Base-by-base conservation (phyloP, 192 early-diverging fungal species). In the Physocladia obscura region DNA sequence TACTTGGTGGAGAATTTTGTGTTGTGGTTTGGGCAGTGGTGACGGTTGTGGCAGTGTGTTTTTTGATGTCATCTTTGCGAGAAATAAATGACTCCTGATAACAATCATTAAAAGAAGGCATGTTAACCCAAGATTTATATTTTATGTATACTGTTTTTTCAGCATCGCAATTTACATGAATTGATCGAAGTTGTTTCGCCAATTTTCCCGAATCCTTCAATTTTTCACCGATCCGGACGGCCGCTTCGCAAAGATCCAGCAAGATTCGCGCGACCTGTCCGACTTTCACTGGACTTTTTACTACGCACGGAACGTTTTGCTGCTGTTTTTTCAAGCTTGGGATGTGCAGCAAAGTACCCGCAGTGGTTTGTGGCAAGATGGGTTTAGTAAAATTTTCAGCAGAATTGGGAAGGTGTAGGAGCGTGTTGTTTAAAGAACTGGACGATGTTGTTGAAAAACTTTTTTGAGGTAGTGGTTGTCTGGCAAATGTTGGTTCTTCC, bases 21-120 rank as follows among this genome's bases (percentile, higher is more conserved):
- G 57, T 11, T 58, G 57, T 58, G 5, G 63, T 30, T 22, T 15
- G 36, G 21, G 37, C 31, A 15, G 21, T 31, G 11, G 32, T 57
- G 30, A 37, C 36, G 13, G 17, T 24, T 3, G 50, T 27, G 29
- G 40, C 40, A 13, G 52, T n/a, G 37, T 68, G 32, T 22, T 19
- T 35, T 57, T 68, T 68, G 51, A 68, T 56, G 51, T 68, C 65
- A 0, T 68, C 51, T 29, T 68, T 68, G 17, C 65, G 26, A 21
- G 13, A 19, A 24, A 39, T 21, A 52, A 68, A 68, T 8, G 50
- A 56, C 40, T 68, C 51, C 65, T 68, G 27, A 8, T 5, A 30
- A 54, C 6, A 26, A 21, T 13, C 24, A 21, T 26, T 26, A 21
- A 21, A 6, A 54, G 24, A 8, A 26, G 8, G 24, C 51, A 26